Evolutionary conservation across 148 eudicot genomes (phyloP).

Genomic region (Agrostemma githago): DNA sequence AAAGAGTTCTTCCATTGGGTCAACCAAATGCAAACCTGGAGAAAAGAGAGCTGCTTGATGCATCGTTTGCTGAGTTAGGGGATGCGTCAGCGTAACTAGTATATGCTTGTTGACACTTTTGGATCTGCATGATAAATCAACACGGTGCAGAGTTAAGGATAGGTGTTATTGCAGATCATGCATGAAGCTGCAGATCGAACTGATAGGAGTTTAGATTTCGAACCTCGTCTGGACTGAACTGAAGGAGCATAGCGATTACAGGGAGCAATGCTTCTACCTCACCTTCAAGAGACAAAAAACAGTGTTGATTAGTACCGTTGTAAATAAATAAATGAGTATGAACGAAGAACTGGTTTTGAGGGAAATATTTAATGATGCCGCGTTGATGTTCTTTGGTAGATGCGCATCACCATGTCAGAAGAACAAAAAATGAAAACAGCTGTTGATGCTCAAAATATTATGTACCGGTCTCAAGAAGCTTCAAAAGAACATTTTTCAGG

Average conservation of each 20-base stretch:
- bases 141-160: neutral
- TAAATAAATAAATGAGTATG: neutral
- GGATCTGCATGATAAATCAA: slow-evolving; percentile 40
- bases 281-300: slow-evolving; percentile 38
- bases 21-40: slow-evolving; percentile 77
- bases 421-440: slow-evolving; percentile 1
- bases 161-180: neutral
- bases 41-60: slow-evolving; percentile 64
- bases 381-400: too few relatives aligned
- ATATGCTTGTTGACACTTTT: slow-evolving; percentile 89
- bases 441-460: slow-evolving; percentile 9
- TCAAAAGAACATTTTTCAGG: slow-evolving; percentile 86
- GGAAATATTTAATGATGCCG: too few relatives aligned
- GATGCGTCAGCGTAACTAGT: slow-evolving; percentile 45
- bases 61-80: slow-evolving; percentile 57
- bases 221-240: slow-evolving; percentile 99
- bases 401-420: neutral
- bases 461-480: slow-evolving; percentile 96
- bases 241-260: slow-evolving; percentile 93
- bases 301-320: slow-evolving; percentile 7
- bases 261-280: slow-evolving; percentile 96
- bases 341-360: neutral
- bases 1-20: neutral
- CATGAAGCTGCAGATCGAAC: slow-evolving; percentile 8
- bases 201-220: slow-evolving; percentile 16